phyloP scores from a whole-genome alignment of 2,329 filamentous ascomycete genomes.

The Calonectria hawksworthii region DNA sequence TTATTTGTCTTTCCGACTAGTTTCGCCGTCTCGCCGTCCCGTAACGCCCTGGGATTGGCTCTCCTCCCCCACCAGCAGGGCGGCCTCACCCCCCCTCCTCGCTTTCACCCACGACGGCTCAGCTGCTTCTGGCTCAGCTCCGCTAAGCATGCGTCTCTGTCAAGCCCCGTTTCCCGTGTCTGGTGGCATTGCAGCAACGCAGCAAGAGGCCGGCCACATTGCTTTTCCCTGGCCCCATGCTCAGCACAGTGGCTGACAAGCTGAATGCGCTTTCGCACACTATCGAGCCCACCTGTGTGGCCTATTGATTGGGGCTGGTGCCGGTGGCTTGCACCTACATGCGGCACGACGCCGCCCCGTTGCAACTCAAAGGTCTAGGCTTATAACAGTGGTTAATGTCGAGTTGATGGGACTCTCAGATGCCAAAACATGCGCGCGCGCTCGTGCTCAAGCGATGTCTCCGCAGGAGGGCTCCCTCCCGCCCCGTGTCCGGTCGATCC shows the following conservation, averaged over 20 bases:
- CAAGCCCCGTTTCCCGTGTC: slow-evolving; percentile 26
- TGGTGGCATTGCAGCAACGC: slow-evolving; percentile 16
- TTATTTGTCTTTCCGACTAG: not conserved
- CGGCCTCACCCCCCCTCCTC: not conserved
- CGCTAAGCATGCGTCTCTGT: slow-evolving; percentile 15
- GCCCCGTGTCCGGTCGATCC: not conserved
- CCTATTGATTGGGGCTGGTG: slow-evolving; percentile 11
- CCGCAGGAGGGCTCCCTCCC: not conserved
- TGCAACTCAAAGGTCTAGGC: slow-evolving; percentile 4
- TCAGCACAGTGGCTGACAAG: slow-evolving; percentile 19
- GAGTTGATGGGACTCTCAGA: not conserved
- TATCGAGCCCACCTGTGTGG: slow-evolving; percentile 24
- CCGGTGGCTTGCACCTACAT: slow-evolving; percentile 2
- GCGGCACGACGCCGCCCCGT: not conserved
- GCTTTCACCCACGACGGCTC: not conserved
- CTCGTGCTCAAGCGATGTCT: not conserved
- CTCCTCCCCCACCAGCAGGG: not conserved
- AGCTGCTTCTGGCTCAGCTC: slow-evolving; percentile 8
- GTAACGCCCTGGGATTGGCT: not conserved
- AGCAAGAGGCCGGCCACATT: slow-evolving; percentile 18
- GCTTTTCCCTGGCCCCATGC: slow-evolving; percentile 28
- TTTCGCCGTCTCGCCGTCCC: not conserved
- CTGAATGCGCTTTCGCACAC: not conserved
- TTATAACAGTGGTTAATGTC: not conserved
- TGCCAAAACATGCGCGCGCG: not conserved